These are phyloP conservation scores for Hypoxylon sp. DNA, from an alignment of 2,329 filamentous ascomycete species.

Conservation along the genomic window DNA sequence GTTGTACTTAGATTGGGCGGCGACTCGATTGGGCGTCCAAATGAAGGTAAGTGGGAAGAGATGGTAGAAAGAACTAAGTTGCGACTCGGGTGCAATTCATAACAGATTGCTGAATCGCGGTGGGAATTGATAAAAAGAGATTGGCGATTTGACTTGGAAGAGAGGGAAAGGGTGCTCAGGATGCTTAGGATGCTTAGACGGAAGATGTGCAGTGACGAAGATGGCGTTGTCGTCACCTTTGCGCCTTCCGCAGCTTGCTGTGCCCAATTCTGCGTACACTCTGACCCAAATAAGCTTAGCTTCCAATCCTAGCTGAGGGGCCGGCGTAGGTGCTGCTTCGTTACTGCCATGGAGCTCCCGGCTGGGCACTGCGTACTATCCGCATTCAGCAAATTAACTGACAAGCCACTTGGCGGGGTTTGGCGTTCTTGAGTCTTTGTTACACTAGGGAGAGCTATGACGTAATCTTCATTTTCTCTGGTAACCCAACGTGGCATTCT, in stretches of 20 bases:
- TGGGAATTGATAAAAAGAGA: conserved; percentile 5
- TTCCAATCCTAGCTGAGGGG: conserved; percentile 24
- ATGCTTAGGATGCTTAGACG: conserved; percentile 1
- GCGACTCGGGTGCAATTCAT: conserved; percentile 24
- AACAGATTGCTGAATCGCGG: neutral
- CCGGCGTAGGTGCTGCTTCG: conserved; percentile 3
- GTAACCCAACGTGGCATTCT: neutral
- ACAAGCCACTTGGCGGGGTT: conserved; percentile 32
- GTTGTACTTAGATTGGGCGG: conserved; percentile 19
- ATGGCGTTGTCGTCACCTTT: conserved; percentile 44
- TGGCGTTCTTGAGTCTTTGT: conserved; percentile 26
- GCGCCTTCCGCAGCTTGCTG: conserved; percentile 21
- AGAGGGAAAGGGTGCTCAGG: conserved; percentile 10
- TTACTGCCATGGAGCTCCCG: conserved; percentile 12
- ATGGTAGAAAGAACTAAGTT: conserved; percentile 4
- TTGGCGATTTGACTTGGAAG: neutral
- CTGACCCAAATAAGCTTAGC: conserved; percentile 30
- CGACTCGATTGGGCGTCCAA: conserved; percentile 25
- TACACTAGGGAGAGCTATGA: conserved; percentile 27
- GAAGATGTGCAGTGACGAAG: conserved; percentile 30
- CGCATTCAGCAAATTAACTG: conserved; percentile 31
- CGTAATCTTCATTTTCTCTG: conserved; percentile 12
- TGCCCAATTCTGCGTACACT: conserved; percentile 23
- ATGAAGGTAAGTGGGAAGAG: conserved; percentile 5
- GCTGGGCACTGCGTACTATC: conserved; percentile 23